Evolutionary conservation across 2,329 filamentous ascomycete species (phyloP).

Genomic region (Aspergillus hiratsukae): DNA sequence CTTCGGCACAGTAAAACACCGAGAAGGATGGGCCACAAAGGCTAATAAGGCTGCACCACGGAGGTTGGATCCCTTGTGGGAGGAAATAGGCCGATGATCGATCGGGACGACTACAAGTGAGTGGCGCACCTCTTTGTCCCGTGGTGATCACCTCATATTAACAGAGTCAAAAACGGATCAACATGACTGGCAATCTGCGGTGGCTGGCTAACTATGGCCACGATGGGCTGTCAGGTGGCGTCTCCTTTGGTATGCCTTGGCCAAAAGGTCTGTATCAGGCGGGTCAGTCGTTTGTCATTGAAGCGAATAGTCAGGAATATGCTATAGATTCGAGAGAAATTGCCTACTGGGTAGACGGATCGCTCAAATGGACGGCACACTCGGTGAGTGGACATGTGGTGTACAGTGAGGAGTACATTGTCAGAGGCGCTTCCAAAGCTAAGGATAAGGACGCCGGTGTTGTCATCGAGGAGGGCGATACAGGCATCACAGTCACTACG

Average conservation of each 20-base stretch:
- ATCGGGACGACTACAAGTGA: neutral
- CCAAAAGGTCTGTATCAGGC: neutral
- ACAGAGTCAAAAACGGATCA: neutral
- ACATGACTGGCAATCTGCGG: neutral
- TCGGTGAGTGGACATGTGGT: neutral
- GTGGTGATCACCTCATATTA: neutral
- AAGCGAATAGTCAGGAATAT: neutral
- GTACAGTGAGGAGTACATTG: neutral
- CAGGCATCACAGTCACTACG: neutral
- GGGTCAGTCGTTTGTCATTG: neutral
- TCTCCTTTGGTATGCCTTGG: neutral
- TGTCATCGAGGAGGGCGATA: neutral
- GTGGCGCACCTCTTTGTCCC: neutral
- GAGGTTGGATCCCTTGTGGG: neutral
- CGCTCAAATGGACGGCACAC: neutral
- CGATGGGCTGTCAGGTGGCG: neutral
- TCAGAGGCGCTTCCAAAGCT: neutral
- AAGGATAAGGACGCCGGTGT: neutral
- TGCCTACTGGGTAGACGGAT: neutral
- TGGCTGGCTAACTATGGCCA: neutral
- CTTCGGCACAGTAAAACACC: neutral
- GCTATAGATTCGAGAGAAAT: neutral
- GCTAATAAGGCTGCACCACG: neutral
- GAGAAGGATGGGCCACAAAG: neutral
- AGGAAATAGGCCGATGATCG: neutral